Base-by-base conservation (phyloP, 805 yeast genomes). In the Candida sphagnicola region DNA sequence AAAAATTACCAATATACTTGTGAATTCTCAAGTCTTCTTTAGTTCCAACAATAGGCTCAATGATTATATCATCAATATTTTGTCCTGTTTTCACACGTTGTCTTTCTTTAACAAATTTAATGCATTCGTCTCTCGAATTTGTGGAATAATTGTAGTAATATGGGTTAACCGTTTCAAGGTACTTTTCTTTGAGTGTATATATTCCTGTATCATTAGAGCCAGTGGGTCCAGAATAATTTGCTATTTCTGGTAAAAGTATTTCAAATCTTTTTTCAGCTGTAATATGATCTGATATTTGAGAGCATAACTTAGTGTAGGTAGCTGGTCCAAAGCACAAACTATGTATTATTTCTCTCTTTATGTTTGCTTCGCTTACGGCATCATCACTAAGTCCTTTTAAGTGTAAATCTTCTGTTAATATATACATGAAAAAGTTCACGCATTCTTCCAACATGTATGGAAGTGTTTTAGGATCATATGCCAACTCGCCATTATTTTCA, bases 61-160 rank as follows among this genome's bases (percentile, higher is more conserved):
- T 66, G 13, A 73, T 80, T 4, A 81, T 69, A 3, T 78, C 78
- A 3, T 72, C 65, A 15, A 62, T 44, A 1, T 70, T 62, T 3
- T 65, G 53, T 0, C 67, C 58, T 1, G 61, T 59, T 18, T 61
- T 52, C 39, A 68, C 62, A 8, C 75, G 69, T 29, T 73, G 57
- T 18, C 74, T 55, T 24, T 74, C 75, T 48, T 81, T 80, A 21
- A 85, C 61, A 4, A 78, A 61, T 32, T 72, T 74, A 40, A 85
- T 82, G 5, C 95, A 91, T 43, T 88, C 96, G 39, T 88, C 96
- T 39, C 91, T 75, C 38, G 79, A 80, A 48, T 88, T 88, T 0
- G 91, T 65, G 0, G 84, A 68, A 49, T 83, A 84, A 49, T 88
- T 89, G 42, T 85, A 71, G 54, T 82, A 91, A 52, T 78, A 90